Evolutionary conservation across 2,329 filamentous ascomycete genomes (phyloP).

Genomic region (Fusarium incarnatum): DNA sequence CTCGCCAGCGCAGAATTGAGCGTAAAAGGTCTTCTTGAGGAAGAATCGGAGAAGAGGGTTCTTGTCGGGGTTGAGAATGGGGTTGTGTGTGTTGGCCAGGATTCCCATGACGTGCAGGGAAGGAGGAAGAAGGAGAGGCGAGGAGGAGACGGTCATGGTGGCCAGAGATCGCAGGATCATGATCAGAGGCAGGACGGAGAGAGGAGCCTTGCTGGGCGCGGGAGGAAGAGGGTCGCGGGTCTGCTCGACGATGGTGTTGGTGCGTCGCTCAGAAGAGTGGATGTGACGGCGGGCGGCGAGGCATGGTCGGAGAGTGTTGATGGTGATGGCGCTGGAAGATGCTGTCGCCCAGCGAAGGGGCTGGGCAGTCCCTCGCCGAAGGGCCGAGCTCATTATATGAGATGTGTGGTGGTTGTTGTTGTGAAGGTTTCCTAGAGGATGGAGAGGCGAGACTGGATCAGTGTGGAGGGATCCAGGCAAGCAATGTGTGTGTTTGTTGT

Average conservation of each 20-base stretch:
- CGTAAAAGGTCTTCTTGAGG: constrained; percentile 86
- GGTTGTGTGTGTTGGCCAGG: constrained; percentile 75
- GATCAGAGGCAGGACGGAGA: constrained; percentile 74
- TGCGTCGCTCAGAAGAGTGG: constrained; percentile 54
- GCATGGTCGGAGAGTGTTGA: constrained; percentile 39
- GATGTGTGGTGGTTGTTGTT: constrained; percentile 14
- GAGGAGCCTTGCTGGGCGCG: constrained; percentile 55
- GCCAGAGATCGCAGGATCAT: constrained; percentile 76
- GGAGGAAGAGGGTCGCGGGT: constrained; percentile 48
- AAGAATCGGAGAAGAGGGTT: constrained; percentile 78
- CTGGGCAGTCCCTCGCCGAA: constrained; percentile 44
- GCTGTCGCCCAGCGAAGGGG: constrained; percentile 44
- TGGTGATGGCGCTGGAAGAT: constrained; percentile 30
- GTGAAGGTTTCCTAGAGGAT: constrained; percentile 11
- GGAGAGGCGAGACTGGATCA: constrained; percentile 24
- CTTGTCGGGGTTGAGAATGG: constrained; percentile 77
- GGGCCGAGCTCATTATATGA: constrained; percentile 45
- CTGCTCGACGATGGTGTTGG: constrained; percentile 51
- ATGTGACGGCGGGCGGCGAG: constrained; percentile 47
- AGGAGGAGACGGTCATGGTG: constrained; percentile 77
- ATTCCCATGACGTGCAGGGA: constrained; percentile 75
- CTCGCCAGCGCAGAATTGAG: constrained; percentile 91
- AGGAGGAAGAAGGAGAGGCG: constrained; percentile 73
- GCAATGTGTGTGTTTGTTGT: background rate
- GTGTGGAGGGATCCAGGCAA: constrained; percentile 34